Base-by-base conservation (phyloP, 495 filamentous ascomycete genomes). In the Penicillium ochrochloron region DNA sequence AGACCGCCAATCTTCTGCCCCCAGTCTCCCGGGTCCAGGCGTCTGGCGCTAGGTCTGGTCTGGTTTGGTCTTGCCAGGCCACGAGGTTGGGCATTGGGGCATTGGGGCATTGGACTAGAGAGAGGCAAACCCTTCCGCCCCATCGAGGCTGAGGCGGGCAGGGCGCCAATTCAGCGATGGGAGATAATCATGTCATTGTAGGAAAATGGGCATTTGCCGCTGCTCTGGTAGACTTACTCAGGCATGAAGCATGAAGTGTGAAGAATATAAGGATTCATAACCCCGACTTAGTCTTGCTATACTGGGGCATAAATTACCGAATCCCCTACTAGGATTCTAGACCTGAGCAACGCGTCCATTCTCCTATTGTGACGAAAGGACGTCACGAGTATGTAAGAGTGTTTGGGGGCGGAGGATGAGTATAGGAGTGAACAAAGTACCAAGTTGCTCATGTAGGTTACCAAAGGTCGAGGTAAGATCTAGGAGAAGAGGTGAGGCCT, bases 21-120 rank as follows among this genome's bases (percentile, higher is more conserved):
- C 51, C 51, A 34, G 27, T 33, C 31, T 54, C 31, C 33, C 29
- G 31, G 31, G 34, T 34, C 33, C 33, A 21, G 53, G 19, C 53
- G 29, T 14, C 53, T 31, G 27, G 48, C 27, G 48, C 27, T 52
- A 31, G 53, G 29, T 39, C 53, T 15, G 17, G 33, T 37, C 53
- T 56, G 53, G 31, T 7, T 58, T 58, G 31, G 53, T 56, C 53
- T 56, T 35, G 23, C 15, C 17, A 21, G 29, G 53, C 56, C 56
- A 58, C 56, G 56, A 58, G 56, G 29, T 58, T 44, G 56, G 56
- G 56, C 35, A 41, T 48, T 21, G 44, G 44, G 56, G 56, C 35
- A 41, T 48, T 21, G 44, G 44, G 21, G 44, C 44, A 25, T 56
- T 34, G 53, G n/a, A n/a, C 37, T 44, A n/a, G 37, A 25, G 37